These are phyloP conservation scores for Lactifluus pinguis DNA, from an alignment of 768 basidiomycete species.

Conservation along the genomic window DNA sequence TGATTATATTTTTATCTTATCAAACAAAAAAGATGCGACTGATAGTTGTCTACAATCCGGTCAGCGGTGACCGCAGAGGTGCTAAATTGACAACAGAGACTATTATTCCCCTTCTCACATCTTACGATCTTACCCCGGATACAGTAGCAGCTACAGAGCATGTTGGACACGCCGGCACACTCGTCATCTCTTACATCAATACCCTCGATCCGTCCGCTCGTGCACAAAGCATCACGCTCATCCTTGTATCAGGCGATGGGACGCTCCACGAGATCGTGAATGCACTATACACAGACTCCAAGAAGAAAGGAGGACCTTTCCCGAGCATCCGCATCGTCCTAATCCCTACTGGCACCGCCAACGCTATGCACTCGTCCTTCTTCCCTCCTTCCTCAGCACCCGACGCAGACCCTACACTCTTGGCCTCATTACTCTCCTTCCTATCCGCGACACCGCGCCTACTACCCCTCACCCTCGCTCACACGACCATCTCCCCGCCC, in stretches of 20 bases:
- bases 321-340: constrained; percentile 36
- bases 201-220: constrained; percentile 26
- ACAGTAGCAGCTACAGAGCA: constrained; percentile 40
- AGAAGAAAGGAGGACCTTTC: not conserved
- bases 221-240: constrained; percentile 33
- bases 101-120: constrained; percentile 54
- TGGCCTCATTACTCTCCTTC: constrained; percentile 27
- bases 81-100: constrained; percentile 45
- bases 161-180: constrained; percentile 45
- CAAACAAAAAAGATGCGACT: constrained; percentile 32
- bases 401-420: constrained; percentile 30
- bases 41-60: constrained; percentile 70
- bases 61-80: constrained; percentile 53
- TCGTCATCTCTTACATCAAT: constrained; percentile 28
- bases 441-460: constrained; percentile 16
- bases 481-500: constrained; percentile 34
- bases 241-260: constrained; percentile 83
- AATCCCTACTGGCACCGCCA: constrained; percentile 84
- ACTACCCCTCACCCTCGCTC: constrained; percentile 44
- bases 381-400: constrained; percentile 41
- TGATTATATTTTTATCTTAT: not conserved
- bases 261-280: constrained; percentile 87
- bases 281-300: constrained; percentile 28
- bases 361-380: constrained; percentile 76
- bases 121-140: constrained; percentile 33